Evolutionary conservation across 768 basidiomycete species (phyloP), one percentile per base, ranked within the genome.

Genomic region (Naganishia vaughanmartiniae): DNA sequence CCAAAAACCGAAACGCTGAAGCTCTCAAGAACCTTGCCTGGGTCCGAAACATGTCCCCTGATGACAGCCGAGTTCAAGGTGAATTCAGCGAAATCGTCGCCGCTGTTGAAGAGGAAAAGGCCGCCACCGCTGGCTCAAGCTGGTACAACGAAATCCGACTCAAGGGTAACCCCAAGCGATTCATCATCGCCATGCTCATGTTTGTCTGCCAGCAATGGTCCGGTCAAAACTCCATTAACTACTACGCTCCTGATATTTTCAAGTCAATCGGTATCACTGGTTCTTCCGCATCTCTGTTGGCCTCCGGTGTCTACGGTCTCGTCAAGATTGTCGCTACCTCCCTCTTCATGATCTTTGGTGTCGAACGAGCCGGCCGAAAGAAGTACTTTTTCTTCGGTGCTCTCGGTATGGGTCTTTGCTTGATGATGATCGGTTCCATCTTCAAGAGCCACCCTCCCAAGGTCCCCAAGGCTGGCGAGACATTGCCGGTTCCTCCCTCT

Each of bases 371-470:
- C 72, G 81, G 81, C 31, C 72, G 81, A 51, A 77, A 77, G 73
- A 81, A 85, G 45, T 89, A 89, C 5, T 81, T 93, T 33, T 55
- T 75, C 14, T 84, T 91, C 79, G 87, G 89, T 28, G 88, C 88
- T 2, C 78, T 89, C 56, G 89, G 90, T 70, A 93, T 93, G 92
- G 89, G 89, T 28, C 83, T 81, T 51, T 83, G 87, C 69, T 91
- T 92, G 84, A 92, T 88, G 83, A 90, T 92, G 81, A 86, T 92
- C 74, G 92, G 91, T 24, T 89, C 90, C 19, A 85, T 92, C 71
- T 85, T 92, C 79, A 91, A 91, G 83, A 88, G 88, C 1, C 87
- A 90, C 79, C 89, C 70, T 17, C 77, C 79, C 26, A 54, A 70
- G 65, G 85, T 87, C 0, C 83, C 84, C 3, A 63, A 63, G 60